Conservation (phyloP, 768 basidiomycete genomes). For the Termitomyces heimii region DNA sequence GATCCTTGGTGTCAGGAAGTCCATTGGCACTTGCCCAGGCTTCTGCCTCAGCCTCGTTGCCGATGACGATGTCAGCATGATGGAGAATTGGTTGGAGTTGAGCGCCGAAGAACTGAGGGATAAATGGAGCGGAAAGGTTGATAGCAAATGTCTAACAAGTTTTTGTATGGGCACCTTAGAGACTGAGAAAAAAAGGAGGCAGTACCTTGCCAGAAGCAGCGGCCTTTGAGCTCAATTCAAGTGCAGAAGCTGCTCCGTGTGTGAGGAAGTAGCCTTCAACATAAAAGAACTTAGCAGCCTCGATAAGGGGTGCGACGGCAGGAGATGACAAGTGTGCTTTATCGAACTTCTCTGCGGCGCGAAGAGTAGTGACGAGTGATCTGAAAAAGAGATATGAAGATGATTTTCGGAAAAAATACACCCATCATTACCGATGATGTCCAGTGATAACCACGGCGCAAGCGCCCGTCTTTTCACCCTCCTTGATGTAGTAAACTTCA, state of each 20-base stretch:
- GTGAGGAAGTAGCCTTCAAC: conserved; percentile 98
- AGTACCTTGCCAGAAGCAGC: conserved; percentile 69
- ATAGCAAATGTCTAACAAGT: conserved; percentile 70
- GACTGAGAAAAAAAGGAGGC: background rate
- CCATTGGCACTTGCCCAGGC: conserved; percentile 76
- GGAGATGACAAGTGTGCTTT: conserved; percentile 73
- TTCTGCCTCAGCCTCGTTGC: conserved; percentile 94
- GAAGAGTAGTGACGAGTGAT: conserved; percentile 89
- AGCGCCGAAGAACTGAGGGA: conserved; percentile 84
- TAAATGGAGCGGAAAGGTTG: conserved; percentile 97
- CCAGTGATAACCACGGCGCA: conserved; percentile 95
- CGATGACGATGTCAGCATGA: conserved; percentile 85
- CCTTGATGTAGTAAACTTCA: conserved; percentile 84
- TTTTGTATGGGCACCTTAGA: background rate
- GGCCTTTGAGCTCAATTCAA: conserved; percentile 75
- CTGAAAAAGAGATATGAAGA: conserved; percentile 29
- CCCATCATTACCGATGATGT: conserved; percentile 63
- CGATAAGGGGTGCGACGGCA: conserved; percentile 68
- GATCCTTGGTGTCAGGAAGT: conserved; percentile 57
- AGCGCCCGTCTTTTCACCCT: conserved; percentile 88
- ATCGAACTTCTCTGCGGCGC: conserved; percentile 87
- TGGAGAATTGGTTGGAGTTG: conserved; percentile 80
- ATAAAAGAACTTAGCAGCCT: conserved; percentile 83
- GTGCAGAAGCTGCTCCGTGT: conserved; percentile 70
- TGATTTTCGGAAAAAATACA: background rate